Conservation (phyloP, 2,329 filamentous ascomycete genomes). For the Fusarium heterosporum region DNA sequence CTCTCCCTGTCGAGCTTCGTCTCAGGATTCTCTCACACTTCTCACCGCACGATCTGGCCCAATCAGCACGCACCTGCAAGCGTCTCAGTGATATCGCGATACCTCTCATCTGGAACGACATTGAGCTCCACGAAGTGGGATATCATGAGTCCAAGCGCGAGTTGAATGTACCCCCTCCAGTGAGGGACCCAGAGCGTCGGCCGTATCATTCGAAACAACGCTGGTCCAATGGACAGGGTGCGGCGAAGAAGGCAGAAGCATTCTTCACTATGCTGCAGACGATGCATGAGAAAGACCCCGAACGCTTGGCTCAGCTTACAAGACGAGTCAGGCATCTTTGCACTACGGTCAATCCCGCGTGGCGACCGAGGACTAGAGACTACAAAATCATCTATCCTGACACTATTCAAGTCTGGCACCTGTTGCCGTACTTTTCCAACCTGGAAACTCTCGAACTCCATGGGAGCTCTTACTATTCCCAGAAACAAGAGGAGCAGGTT, state of each 20-base stretch:
- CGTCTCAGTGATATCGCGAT: not conserved
- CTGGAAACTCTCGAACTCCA: constrained; percentile 27
- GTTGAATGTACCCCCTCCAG: constrained; percentile 1
- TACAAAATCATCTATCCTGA: not conserved
- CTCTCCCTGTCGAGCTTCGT: constrained; percentile 9
- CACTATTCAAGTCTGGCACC: constrained; percentile 18
- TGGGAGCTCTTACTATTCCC: not conserved
- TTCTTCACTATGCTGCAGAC: constrained; percentile 16
- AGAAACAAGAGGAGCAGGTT: accelerated
- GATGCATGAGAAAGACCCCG: not conserved
- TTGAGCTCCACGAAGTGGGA: constrained; percentile 27
- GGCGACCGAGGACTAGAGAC: accelerated
- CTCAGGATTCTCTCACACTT: not conserved
- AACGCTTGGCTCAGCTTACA: not conserved
- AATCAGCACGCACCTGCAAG: constrained; percentile 6
- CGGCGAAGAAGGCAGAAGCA: not conserved
- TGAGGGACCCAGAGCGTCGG: not conserved
- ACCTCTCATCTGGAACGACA: constrained; percentile 29
- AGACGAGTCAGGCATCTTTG: constrained; percentile 14
- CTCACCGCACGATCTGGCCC: not conserved
- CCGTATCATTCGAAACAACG: not conserved
- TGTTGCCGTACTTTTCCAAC: constrained; percentile 25
- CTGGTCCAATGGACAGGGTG: not conserved
- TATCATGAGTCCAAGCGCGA: constrained; percentile 20
- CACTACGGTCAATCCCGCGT: not conserved